Conservation (phyloP, 495 filamentous ascomycete species). For the Neurospora hispaniola region DNA sequence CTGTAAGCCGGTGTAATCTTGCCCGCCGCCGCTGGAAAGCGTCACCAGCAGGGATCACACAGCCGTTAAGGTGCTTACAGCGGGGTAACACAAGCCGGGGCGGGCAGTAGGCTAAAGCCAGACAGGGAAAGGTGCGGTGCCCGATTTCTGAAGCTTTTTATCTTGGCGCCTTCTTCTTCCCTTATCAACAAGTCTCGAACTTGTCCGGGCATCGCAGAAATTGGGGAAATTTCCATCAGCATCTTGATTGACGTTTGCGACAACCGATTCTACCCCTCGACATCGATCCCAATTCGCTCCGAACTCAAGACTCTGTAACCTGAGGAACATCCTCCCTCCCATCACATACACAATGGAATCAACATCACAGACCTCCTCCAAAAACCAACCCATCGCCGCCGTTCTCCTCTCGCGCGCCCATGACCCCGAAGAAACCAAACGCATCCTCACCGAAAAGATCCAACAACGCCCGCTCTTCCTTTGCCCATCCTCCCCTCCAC, state of each 20-base stretch:
- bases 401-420: slow-evolving; percentile 65
- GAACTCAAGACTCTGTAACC: not conserved
- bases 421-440: slow-evolving; percentile 52
- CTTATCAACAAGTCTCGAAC: not conserved
- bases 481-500: slow-evolving; percentile 51
- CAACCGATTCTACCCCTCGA: not conserved
- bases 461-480: slow-evolving; percentile 74
- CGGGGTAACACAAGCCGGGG: slow-evolving; percentile 12
- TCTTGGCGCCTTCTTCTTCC: not conserved
- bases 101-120: slow-evolving; percentile 1
- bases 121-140: not conserved
- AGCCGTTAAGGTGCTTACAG: slow-evolving; percentile 1
- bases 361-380: slow-evolving; percentile 7
- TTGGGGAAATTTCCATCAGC: not conserved
- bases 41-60: not conserved
- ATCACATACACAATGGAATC: slow-evolving; percentile 6
- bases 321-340: not conserved
- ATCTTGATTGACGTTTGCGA: not conserved
- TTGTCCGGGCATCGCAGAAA: not conserved
- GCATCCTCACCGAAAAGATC: slow-evolving; percentile 72
- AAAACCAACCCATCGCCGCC: slow-evolving; percentile 42
- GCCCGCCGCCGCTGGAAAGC: not conserved
- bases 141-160: not conserved
- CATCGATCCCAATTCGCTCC: not conserved
- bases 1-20: not conserved